Evolutionary conservation across 2,329 filamentous ascomycete species (phyloP), one percentile per base, ranked within the genome.

Genomic region (Talaromyces pinophilus): DNA sequence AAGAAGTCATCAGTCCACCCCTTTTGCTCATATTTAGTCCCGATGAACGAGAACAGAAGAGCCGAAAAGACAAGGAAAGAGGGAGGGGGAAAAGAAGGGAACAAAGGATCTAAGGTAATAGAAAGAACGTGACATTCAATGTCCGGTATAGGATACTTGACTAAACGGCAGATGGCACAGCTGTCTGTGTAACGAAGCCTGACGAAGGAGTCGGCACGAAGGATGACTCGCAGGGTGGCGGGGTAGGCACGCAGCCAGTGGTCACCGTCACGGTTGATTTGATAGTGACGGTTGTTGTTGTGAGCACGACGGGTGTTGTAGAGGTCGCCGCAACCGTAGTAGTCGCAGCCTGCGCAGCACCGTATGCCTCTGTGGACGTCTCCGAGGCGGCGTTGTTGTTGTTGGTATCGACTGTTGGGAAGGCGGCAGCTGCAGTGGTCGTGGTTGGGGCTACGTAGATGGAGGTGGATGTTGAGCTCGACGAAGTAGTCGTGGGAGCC

Each of bases 241-340:
- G 59, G 28, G 59, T 62, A 3, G 59, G 25, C 19, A 35, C 59
- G 30, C 59, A 62, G 30, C 28, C 28, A n/a, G 28, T 46, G 44
- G 59, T 62, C 28, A 62, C 59, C 2, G 59, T 62, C 59, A 61
- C 59, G 33, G 25, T 46, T n/a, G 28, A n/a, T 25, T 33, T 62
- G 59, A 62, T 62, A 3, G 59, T 62, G 19, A 62, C 19, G 59
- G 44, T 62, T 30, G 44, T 50, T 35, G 44, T 62, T n/a, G 42
- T 54, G 4, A 54, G 19, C 59, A 28, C 19, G 19, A 44, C 15
- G 11, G 42, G 35, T 10, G 59, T 15, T 38, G 59, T 62, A 38
- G 59, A 38, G 28, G 59, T 62, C 11, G 44, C n/a, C 5, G 30
- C 59, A 48, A n/a, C 28, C 3, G 50, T 38, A 6, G 42, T 48